Conservation (phyloP, 441 rosid species). For the Arabidopsis hybrid region DNA sequence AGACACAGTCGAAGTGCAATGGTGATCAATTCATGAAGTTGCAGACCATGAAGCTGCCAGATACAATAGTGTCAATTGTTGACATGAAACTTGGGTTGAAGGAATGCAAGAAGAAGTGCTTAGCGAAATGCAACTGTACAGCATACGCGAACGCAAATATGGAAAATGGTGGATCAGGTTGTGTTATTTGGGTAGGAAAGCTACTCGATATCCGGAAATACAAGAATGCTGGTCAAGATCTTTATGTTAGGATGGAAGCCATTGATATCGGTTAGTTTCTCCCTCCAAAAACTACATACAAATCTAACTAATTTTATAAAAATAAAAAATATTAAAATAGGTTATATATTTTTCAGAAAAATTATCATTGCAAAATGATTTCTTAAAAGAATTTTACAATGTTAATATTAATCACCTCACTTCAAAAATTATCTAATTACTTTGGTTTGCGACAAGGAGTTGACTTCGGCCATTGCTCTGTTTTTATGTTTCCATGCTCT, state of each 20-base stretch:
- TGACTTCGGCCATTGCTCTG: too few relatives aligned
- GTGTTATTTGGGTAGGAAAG: slow-evolving; percentile 64
- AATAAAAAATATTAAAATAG: too few relatives aligned
- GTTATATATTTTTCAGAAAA: too few relatives aligned
- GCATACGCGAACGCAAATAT: background rate
- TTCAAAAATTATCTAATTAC: background rate
- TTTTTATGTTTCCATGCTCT: too few relatives aligned
- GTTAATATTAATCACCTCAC: too few relatives aligned
- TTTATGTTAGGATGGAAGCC: background rate
- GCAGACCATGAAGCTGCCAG: background rate
- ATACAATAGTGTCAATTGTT: background rate
- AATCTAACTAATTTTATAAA: background rate
- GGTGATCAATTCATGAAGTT: background rate
- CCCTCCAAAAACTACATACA: background rate
- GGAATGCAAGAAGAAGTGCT: slow-evolving; percentile 58
- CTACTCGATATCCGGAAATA: background rate
- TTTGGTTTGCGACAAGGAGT: too few relatives aligned
- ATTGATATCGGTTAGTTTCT: background rate
- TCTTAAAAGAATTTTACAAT: background rate
- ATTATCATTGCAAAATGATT: background rate
- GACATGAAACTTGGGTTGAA: background rate
- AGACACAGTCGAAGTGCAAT: background rate
- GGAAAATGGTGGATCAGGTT: slow-evolving; percentile 59
- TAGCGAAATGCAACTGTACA: background rate
- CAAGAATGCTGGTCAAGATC: background rate